Evolutionary conservation across 2,329 filamentous ascomycete genomes (phyloP), one percentile per base, ranked within the genome.

Genomic region (Aspergillus sp.): DNA sequence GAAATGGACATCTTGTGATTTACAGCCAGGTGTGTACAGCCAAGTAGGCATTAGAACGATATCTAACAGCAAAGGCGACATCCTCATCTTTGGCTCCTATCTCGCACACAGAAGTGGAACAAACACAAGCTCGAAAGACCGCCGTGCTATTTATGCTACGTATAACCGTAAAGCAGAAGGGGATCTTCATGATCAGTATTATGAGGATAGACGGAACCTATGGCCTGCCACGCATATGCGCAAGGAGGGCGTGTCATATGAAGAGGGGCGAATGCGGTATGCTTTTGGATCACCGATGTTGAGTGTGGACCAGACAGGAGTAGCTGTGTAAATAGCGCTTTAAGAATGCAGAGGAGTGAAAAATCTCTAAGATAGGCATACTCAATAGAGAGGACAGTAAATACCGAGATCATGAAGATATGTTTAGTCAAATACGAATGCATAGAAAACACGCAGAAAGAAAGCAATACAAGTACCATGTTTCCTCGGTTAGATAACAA

Each of bases 181-280:
- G 1, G 61, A 70, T 46, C 50, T 72, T n/a, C 67, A 68, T 46
- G 62, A 67, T 45, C 55, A 61, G 39, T 73, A 72, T 50, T 73
- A 71, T 51, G 51, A 49, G 7, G 66, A 71, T 50, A 57, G 70
- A 10, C 52, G 59, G 29, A 64, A 65, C 46, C 57, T 68, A 11
- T 72, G 67, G 55, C 68, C 68, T 7, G 60, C 68, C 1, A 69
- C 67, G 8, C 69, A 72, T 43, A 59, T 67, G 51, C 54, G 64
- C 2, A 56, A 63, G 38, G 47, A 59, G 2, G 63, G 65, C 8
- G 52, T 62, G 37, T 45, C 51, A 2, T 70, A 69, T 39, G 57
- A 61, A n/a, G 60, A 60, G 37, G 65, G 66, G 0, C 51, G 57
- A 3, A 44, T 56, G 37, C 54, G 61, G 27, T 69, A 68, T 52